Percentiles rank a stretch among this genome's conserved stretches.
Conservation (phyloP, 2,329 filamentous ascomycete genomes). For the Blumeria hordei region DNA sequence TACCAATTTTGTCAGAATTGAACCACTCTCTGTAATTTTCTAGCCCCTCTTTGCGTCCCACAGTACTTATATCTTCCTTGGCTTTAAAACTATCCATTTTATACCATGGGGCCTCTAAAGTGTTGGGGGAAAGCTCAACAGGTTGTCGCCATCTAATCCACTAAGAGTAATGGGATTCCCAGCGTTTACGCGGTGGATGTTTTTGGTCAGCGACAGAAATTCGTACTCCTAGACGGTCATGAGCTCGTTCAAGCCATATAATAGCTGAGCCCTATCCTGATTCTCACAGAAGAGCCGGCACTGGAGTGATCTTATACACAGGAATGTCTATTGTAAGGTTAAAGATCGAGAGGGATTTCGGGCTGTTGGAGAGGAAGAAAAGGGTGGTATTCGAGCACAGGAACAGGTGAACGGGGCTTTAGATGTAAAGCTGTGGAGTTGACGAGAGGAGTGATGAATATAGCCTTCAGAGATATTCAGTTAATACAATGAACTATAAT, state of each 20-base stretch:
- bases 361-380: no score
- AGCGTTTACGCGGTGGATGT: neutral
- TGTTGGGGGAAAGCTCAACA: neutral
- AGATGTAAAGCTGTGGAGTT: no score
- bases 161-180: neutral
- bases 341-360: no score
- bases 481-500: no score
- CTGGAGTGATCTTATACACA: neutral
- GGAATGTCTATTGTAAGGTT: no score
- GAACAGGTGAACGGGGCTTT: no score
- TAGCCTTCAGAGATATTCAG: no score
- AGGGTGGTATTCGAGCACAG: no score
- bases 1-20: neutral
- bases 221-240: neutral
- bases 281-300: neutral
- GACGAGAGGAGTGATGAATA: no score
- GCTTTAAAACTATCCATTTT: neutral
- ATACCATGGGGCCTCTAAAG: neutral
- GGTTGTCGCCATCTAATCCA: neutral
- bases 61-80: neutral
- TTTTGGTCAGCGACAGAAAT: neutral
- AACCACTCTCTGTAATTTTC: neutral
- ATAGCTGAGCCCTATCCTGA: neutral
- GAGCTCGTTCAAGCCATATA: neutral
- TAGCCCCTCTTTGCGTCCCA: neutral